Base-by-base conservation (phyloP, 1,284 basidiomycete species). In the Apiotrichum porosum region DNA sequence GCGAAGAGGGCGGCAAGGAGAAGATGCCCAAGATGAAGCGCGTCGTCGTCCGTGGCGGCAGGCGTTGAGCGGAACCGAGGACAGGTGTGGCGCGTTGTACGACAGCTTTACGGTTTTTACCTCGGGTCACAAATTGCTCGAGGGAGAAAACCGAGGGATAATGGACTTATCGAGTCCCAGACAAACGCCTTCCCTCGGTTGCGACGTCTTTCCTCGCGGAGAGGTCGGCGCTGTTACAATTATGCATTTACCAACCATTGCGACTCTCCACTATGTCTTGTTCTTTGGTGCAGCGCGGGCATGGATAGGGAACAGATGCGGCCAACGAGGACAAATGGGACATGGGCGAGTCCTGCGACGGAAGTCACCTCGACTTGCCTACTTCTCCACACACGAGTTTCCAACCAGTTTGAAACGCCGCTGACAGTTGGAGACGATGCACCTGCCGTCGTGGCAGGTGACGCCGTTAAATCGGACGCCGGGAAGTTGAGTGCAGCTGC, bases 21-120 rank as follows among this genome's bases (percentile, higher is more conserved):
- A 68, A 65, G 56, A 37, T 40, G 52, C 66, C 63, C 34, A 70
- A 68, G 60, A 65, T 68, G 63, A 70, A 69, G 67, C 60, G 61
- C 51, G 51, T 66, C 28, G 62, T 68, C 18, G 63, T 71, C 18
- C 59, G 68, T n/a, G 64, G 68, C n/a, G 63, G 63, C 39, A 62
- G 63, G 51, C 60, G 67, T 44, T 68, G 62, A 32, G 44, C 24
- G 42, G n/a, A 8, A 21, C 18, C 18, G 26, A 18, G 31, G n/a
- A 15, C 22, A 17, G 14, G 33, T 24, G 8, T 9, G 37, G 6
- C 12, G 26, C 8, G 14, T 33, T 33, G 32, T 14, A 33, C 17
- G 13, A 33, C 32, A 15, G 32, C n/a, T 17, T 28, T 6, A 28
- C 26, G 26, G 26, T 6, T 28, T 28, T 12, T 28, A n/a, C n/a